Conservation (phyloP, 2,329 filamentous ascomycete genomes). For the Colletotrichum sp. region DNA sequence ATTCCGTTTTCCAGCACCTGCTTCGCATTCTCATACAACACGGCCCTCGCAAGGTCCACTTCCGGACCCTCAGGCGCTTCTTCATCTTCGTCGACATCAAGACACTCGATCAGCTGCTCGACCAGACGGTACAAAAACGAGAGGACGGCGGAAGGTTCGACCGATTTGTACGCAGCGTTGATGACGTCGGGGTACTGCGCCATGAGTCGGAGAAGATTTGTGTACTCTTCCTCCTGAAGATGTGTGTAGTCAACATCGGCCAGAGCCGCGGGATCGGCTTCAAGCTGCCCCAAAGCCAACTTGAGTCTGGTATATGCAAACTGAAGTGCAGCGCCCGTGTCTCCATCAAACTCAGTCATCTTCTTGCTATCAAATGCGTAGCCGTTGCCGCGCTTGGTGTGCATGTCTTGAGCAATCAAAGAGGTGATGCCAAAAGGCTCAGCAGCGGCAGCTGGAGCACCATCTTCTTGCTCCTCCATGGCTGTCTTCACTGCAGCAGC, state of each 20-base stretch:
- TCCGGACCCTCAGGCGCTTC: constrained; percentile 42
- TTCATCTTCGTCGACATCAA: constrained; percentile 5
- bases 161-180: constrained; percentile 65
- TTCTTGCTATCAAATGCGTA: constrained; percentile 36
- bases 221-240: constrained; percentile 45
- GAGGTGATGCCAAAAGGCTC: constrained; percentile 71
- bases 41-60: constrained; percentile 62
- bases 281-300: constrained; percentile 38
- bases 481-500: constrained; percentile 49
- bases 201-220: constrained; percentile 65
- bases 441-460: constrained; percentile 64
- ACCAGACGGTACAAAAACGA: constrained; percentile 53
- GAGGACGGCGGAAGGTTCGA: constrained; percentile 71
- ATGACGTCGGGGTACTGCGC: constrained; percentile 70
- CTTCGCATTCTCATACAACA: constrained; percentile 65
- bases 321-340: constrained; percentile 76
- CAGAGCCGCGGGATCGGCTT: constrained; percentile 12
- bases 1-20: constrained; percentile 71
- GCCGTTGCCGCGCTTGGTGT: constrained; percentile 26
- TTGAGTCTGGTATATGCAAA: constrained; percentile 70
- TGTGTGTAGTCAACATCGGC: constrained; percentile 17
- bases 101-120: not conserved
- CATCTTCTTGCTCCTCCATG: constrained; percentile 73
- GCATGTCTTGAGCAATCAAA: constrained; percentile 62
- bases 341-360: constrained; percentile 77